Base-by-base conservation (phyloP, 1,284 basidiomycete species). In the Volvariella volvacea region DNA sequence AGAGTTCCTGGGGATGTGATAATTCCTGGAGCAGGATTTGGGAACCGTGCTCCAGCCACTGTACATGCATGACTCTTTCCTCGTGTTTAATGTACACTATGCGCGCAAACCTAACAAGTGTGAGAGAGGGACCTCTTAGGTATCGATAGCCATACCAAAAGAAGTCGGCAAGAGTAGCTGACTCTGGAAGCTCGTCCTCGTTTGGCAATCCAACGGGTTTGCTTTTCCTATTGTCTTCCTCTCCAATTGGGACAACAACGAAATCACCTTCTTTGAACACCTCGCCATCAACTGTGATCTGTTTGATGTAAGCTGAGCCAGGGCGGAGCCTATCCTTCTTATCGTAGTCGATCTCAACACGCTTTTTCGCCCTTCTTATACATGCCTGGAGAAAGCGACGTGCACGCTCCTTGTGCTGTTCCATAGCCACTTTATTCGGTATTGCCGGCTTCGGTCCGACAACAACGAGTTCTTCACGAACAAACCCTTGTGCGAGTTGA, bases 41-140 rank as follows among this genome's bases (percentile, higher is more conserved):
- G 0, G 74, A 73, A 0, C 76, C 73, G 52, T 87, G 84, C 41
- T 83, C 71, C 22, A 82, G 74, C 83, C 83, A 89, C 33, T 78
- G 81, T 3, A 84, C 59, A 58, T 88, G 86, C 0, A 72, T 69
- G 1, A 50, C 58, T 44, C 69, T 56, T 1, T 61, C 44, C 25
- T 71, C 64, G 19, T 60, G 56, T 17, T 73, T 58, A 41, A 85
- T 71, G 43, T 67, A 73, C 0, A 80, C 54, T 20, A 88, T 78
- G 50, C 66, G 68, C 0, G 68, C 83, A 58, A 88, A 84, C 83
- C 86, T 88, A 44, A 20, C 37, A 12, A 39, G 46, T 8, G 22
- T 42, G 2, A 46, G 34, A 36, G 15, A 48, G 33, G n/a, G 1
- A 51, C 33, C 19, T 31, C 12, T 14, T 44, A 1, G 25, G n/a